Evolutionary conservation across 257 asterid genomes (phyloP).

Genomic region (Voacanga thouarsii): DNA sequence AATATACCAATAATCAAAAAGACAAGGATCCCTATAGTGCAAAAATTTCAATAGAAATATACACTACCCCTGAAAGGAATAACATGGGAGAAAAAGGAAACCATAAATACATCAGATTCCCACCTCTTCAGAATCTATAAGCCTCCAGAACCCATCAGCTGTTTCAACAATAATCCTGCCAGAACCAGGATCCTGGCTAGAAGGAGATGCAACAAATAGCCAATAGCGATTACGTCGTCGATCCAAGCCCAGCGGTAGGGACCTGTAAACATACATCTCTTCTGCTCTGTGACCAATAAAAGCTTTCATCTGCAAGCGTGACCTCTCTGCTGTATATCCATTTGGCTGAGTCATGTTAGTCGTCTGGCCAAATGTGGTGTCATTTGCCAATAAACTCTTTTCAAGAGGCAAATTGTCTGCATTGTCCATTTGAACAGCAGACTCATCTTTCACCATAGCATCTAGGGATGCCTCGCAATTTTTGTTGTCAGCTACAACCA

Average conservation of each 20-base stretch:
- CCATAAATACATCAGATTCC: background rate
- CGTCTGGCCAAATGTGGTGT: slow-evolving; percentile 35
- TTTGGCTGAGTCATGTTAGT: slow-evolving; percentile 61
- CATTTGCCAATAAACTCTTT: slow-evolving; percentile 34
- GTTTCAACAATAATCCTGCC: slow-evolving; percentile 89
- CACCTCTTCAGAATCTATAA: slow-evolving; percentile 86
- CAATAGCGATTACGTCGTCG: slow-evolving; percentile 96
- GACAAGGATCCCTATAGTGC: background rate
- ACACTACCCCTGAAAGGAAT: background rate
- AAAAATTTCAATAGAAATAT: background rate
- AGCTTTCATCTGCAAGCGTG: slow-evolving; percentile 87
- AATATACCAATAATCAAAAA: background rate
- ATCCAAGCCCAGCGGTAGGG: slow-evolving; percentile 96
- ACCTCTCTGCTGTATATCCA: slow-evolving; percentile 74
- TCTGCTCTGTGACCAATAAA: slow-evolving; percentile 88
- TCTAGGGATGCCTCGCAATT: slow-evolving; percentile 40
- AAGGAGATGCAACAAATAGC: slow-evolving; percentile 83
- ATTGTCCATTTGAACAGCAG: slow-evolving; percentile 48
- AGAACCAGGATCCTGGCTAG: slow-evolving; percentile 88
- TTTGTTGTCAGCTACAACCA: slow-evolving; percentile 41
- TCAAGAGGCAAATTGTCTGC: slow-evolving; percentile 32
- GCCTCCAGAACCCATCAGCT: slow-evolving; percentile 71
- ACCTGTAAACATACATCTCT: slow-evolving; percentile 83
- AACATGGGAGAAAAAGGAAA: background rate
- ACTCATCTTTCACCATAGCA: slow-evolving; percentile 47